Evolutionary conservation across 2,329 filamentous ascomycete species (phyloP).

Genomic region (Pyricularia grisea): DNA sequence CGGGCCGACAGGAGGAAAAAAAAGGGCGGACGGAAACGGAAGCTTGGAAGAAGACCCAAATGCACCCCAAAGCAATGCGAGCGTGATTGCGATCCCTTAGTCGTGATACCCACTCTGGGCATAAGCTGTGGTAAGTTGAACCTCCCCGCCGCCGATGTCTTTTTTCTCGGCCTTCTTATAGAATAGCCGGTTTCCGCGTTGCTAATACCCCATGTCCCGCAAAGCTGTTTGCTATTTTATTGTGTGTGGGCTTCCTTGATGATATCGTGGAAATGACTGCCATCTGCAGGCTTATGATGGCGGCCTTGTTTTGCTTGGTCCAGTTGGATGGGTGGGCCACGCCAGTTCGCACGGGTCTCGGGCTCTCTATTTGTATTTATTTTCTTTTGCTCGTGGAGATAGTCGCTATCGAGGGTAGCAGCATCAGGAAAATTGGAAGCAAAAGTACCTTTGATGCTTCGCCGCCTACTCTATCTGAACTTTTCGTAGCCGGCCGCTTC

Average conservation of each 20-base stretch:
- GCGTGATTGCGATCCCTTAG: neutral
- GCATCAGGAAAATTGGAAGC: neutral
- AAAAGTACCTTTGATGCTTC: neutral
- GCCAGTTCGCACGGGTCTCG: neutral
- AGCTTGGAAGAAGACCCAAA: too few relatives aligned
- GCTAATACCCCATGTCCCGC: neutral
- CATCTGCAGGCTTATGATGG: neutral
- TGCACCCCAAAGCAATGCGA: neutral
- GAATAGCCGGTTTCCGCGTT: neutral
- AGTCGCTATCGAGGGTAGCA: too few relatives aligned
- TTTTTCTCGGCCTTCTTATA: neutral
- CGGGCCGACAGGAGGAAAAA: neutral
- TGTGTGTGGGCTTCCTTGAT: neutral
- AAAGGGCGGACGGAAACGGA: neutral
- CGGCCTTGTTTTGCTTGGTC: neutral
- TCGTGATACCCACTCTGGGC: neutral
- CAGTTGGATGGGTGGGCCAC: neutral
- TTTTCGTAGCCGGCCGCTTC: constrained; percentile 57
- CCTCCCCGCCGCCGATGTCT: neutral
- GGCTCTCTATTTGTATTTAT: too few relatives aligned
- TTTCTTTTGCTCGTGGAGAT: neutral
- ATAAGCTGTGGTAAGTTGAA: neutral
- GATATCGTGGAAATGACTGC: neutral
- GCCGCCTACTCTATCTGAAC: constrained; percentile 28
- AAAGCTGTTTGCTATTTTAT: neutral